Conservation (phyloP, 371 early-diverging fungal species). For the Apophysomyces trapeziformis region DNA sequence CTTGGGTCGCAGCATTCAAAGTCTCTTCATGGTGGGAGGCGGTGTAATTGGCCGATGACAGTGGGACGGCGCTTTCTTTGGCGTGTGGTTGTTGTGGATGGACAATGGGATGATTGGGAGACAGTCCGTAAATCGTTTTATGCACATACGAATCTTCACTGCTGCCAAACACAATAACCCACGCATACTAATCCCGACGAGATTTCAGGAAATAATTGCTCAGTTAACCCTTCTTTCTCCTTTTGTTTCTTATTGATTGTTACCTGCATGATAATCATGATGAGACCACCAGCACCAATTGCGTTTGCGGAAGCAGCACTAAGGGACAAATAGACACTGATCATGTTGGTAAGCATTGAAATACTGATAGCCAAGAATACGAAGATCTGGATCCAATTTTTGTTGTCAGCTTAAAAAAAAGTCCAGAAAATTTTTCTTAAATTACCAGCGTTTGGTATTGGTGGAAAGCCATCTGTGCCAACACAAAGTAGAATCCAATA, state of each 20-base stretch:
- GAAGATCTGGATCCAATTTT: conserved; percentile 5
- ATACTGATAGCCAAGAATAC: conserved; percentile 16
- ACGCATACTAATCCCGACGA: conserved; percentile 13
- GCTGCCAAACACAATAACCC: conserved; percentile 18
- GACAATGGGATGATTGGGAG: conserved; percentile 5
- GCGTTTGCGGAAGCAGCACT: neutral
- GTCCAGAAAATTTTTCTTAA: neutral
- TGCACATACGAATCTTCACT: conserved; percentile 12
- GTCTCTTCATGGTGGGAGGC: neutral
- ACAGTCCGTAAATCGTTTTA: conserved; percentile 12
- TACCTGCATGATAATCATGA: conserved; percentile 22
- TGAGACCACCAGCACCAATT: conserved; percentile 10
- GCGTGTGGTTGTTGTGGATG: conserved; percentile 5
- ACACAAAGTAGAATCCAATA: conserved; percentile 19
- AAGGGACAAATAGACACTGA: neutral
- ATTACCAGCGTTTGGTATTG: conserved; percentile 26
- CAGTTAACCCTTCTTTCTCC: neutral
- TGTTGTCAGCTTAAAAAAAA: neutral
- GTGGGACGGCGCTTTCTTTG: neutral
- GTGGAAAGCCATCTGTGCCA: conserved; percentile 15
- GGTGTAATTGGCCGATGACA: neutral
- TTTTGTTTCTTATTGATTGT: neutral
- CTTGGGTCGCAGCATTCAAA: neutral
- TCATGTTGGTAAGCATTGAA: neutral
- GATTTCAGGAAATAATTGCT: neutral